Evolutionary conservation across 331 rosid species (phyloP), one percentile per base, ranked within the genome.

Genomic region (Acacia pycnantha): DNA sequence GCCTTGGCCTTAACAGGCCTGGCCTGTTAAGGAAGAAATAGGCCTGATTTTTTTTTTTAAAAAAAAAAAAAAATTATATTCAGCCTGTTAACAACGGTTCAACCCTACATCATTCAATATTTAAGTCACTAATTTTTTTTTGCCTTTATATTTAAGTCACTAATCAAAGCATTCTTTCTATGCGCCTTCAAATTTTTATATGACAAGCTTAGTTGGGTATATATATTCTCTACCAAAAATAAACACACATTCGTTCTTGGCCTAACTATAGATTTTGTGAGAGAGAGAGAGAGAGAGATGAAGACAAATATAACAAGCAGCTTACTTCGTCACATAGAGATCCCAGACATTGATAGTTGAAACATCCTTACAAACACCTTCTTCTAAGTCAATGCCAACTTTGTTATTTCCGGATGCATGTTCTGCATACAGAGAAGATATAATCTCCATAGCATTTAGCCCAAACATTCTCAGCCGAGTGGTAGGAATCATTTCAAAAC

Each of bases 401-500:
- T 88, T 92, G 75, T 88, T 76, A 83, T 93, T 95, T 84, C 99
- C 98, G 11, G 98, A 90, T 26, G 99, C 98, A 89, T 96, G 99
- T 77, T 91, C 99, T 51, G 99, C 99, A 70, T 96, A 96, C 26
- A 96, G 89, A 53, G 98, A 93, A 59, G 99, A 94, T 83, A 96
- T 96, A 62, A 96, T 94, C 87, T 93, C 98, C 99, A 96, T 96
- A 44, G 98, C 91, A 87, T 93, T 94, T 43, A 92, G 84, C 84
- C 99, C 99, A 66, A n/a, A 97, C 99, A 92, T 96, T 96, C 85
- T 93, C 99, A 50, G 99, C 91, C 46, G 88, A 16, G 95, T 96
- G 87, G 91, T 91, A 44, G 99, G 98, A 67, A 96, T 87, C 93
- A 96, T 88, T 89, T 96, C 99, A 87, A 96, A 94, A 85, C 97